Evolutionary conservation across 2,329 filamentous ascomycete genomes (phyloP).

Genomic region (Arthrinium puccinioides): DNA sequence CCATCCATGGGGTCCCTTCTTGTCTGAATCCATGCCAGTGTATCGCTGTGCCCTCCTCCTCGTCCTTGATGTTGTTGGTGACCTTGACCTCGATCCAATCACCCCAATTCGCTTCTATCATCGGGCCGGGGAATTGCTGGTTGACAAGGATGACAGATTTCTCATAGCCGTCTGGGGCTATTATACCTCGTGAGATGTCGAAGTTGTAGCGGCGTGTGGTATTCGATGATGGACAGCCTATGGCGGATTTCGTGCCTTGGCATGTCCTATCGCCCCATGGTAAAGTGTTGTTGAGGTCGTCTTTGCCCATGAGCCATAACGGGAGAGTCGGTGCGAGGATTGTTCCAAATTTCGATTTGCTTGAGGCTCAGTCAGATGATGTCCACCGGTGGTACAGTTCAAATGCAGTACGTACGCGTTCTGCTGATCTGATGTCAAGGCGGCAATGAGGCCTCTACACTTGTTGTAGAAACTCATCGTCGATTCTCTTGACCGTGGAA

Average conservation of each 20-base stretch:
- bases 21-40: constrained; percentile 51
- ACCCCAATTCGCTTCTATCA: constrained; percentile 42
- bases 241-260: constrained; percentile 16
- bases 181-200: constrained; percentile 38
- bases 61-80: constrained; percentile 19
- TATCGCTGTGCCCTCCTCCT: constrained; percentile 32
- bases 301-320: constrained; percentile 13
- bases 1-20: constrained; percentile 41
- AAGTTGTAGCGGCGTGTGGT: constrained; percentile 50
- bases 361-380: not conserved
- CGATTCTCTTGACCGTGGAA: too few relatives aligned
- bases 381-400: not conserved
- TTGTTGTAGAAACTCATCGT: constrained; percentile 16
- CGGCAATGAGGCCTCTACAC: constrained; percentile 11
- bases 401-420: constrained; percentile 19
- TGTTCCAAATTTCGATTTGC: constrained; percentile 25
- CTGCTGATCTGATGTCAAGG: constrained; percentile 15
- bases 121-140: constrained; percentile 47
- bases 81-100: constrained; percentile 27
- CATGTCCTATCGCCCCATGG: constrained; percentile 44
- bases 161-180: constrained; percentile 50
- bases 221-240: constrained; percentile 18
- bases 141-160: constrained; percentile 36
- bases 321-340: constrained; percentile 23
- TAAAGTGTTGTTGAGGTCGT: constrained; percentile 6